Base-by-base conservation (phyloP, 148 eudicot species). In the Vaccinium vitisidaea region DNA sequence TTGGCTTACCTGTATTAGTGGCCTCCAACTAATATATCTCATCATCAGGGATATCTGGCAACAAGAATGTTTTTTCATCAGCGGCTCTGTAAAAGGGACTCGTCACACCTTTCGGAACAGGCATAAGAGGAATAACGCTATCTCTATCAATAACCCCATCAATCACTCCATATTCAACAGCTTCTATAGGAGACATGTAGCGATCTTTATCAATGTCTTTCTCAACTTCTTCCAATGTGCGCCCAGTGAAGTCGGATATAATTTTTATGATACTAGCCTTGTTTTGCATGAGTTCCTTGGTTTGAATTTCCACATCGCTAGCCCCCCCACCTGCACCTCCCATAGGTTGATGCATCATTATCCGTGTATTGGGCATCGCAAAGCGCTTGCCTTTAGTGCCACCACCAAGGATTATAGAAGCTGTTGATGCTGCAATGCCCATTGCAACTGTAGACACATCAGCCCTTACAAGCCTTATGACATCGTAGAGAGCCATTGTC, bases 141-240 rank as follows among this genome's bases (percentile, higher is more conserved):
- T 94, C 98, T 85, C 90, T 82, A 82, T 93, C 98, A 82, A 95
- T 92, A 58, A 95, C 92, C 49, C 98, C 98, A 63, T 95, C 98
- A 75, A 95, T 90, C 30, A 95, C 85, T n/a, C 98, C 98, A 83
- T 93, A 95, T 89, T 94, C 98, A 89, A 95, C 92, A 18, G 96
- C 98, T 90, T 95, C 98, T 82, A 95, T 90, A 18, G 98, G 98
- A 85, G 98, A 95, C 96, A 95, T 92, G 84, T 93, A 95, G 18
- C 93, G 91, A 84, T 94, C 98, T 87, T 94, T 91, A 69, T 95
- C 96, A 78, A 95, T 95, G 85, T 95, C 98, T 87, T 93, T 92
- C 86, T 90, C 91, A 53, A 95, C 94, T 85, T 94, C 91, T 86
- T 94, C 95, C 86, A 82, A 79, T 32, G 98, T 30, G 65, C 92